Percentiles rank a stretch among this genome's conserved stretches.
phyloP scores from a whole-genome alignment of 257 asterid species.

The Solanum rostratum region DNA sequence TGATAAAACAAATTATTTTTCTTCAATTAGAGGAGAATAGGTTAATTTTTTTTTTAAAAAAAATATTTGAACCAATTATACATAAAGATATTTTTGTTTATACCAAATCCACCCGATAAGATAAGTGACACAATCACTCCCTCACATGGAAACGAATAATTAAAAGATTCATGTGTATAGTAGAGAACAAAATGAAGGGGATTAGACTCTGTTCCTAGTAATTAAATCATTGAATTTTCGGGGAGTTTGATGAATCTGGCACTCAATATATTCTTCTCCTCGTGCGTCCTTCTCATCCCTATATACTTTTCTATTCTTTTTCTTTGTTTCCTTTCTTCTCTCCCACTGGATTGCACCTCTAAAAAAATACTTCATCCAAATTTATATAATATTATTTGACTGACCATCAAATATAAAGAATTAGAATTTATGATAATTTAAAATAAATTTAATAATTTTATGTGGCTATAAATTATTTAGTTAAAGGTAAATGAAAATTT shows the following conservation, averaged over 20 bases:
- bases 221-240: not conserved
- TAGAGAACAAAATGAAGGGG: not conserved
- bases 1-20: not conserved
- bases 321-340: not conserved
- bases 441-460: too few relatives aligned
- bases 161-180: not conserved
- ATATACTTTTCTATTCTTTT: not conserved
- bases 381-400: not conserved
- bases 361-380: accelerated
- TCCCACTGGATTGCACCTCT: not conserved
- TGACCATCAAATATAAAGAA: not conserved
- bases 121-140: not conserved
- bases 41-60: not conserved
- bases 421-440: too few relatives aligned
- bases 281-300: not conserved
- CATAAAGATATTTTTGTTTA: not conserved
- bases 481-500: too few relatives aligned
- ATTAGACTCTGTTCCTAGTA: not conserved
- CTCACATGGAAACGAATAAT: not conserved
- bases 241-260: not conserved
- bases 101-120: not conserved
- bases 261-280: not conserved
- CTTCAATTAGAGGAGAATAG: not conserved
- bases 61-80: not conserved
- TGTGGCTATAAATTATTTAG: too few relatives aligned